Percentiles rank a stretch among this genome's conserved stretches.
These are phyloP conservation scores for Chaetothyriales sp. DNA, from an alignment of 2,329 filamentous ascomycete species.

Conservation along the genomic window DNA sequence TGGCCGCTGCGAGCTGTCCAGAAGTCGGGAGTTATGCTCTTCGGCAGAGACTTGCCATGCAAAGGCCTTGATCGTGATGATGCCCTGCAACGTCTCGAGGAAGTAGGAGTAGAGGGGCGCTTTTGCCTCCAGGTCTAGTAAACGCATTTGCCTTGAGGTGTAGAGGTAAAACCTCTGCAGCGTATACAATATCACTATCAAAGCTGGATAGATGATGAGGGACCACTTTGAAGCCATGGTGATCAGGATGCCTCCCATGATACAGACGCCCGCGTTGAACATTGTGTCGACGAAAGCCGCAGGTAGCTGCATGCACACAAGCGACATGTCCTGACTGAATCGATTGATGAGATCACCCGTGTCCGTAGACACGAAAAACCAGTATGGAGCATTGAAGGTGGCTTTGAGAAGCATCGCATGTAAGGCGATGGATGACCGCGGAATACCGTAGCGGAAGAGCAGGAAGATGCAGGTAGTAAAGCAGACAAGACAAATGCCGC, in stretches of 20 bases:
- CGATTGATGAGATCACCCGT: constrained; percentile 30
- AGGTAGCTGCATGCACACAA: constrained; percentile 33
- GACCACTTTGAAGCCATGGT: constrained; percentile 35
- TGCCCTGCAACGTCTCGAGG: constrained; percentile 41
- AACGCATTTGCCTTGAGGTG: constrained; percentile 46
- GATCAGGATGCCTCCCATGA: constrained; percentile 38
- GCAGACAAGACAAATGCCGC: constrained; percentile 2
- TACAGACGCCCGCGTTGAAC: constrained; percentile 21
- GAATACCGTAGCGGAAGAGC: constrained; percentile 41
- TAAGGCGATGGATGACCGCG: constrained; percentile 37
- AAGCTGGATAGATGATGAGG: constrained; percentile 37
- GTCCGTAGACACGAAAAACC: constrained; percentile 30
- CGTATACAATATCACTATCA: constrained; percentile 34
- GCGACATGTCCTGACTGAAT: constrained; percentile 33
- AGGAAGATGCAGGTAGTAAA: constrained; percentile 28
- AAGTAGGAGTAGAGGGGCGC: constrained; percentile 46
- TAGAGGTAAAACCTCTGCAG: constrained; percentile 47
- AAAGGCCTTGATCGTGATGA: constrained; percentile 44
- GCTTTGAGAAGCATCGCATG: constrained; percentile 36
- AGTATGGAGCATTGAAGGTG: constrained; percentile 33
- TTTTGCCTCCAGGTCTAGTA: constrained; percentile 50
- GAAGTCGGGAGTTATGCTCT: constrained; percentile 32
- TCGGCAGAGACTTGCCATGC: constrained; percentile 37
- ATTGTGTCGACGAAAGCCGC: constrained; percentile 23
- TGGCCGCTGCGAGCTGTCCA: constrained; percentile 43